phyloP scores from a whole-genome alignment of 139 green algal species.

The Chlorella sp. region DNA sequence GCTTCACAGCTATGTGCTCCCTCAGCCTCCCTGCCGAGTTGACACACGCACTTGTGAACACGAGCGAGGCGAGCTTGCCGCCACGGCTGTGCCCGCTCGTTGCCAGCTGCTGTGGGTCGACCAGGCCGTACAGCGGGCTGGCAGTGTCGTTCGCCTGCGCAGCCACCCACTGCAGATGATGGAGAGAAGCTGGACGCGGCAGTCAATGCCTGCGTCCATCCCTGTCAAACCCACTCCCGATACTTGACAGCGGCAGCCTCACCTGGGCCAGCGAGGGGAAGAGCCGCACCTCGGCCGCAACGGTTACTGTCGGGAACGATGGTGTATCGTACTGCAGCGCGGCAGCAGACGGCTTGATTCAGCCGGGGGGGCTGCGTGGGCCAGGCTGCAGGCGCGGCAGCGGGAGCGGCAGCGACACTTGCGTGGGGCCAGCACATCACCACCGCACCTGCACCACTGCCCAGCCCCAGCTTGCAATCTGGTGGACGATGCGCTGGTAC shows the following conservation, averaged over 20 bases:
- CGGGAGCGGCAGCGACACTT: too few relatives aligned
- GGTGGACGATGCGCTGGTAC: conserved; percentile 50
- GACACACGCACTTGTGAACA: conserved; percentile 39
- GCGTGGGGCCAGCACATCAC: too few relatives aligned
- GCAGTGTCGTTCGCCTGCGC: background rate
- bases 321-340: conserved; percentile 52
- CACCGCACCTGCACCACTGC: conserved; percentile 29
- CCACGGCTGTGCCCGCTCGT: conserved; percentile 67
- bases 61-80: conserved; percentile 67
- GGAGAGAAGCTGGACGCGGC: background rate
- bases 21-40: too few relatives aligned
- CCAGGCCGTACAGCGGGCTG: conserved; percentile 15
- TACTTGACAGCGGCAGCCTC: background rate
- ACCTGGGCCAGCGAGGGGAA: background rate
- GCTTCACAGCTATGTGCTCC: background rate
- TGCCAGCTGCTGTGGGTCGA: conserved; percentile 34
- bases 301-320: background rate
- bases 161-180: conserved; percentile 23
- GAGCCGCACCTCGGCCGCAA: background rate
- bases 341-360: too few relatives aligned
- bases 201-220: background rate
- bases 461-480: conserved; percentile 54
- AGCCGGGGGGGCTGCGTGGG: too few relatives aligned
- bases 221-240: background rate
- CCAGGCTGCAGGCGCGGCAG: too few relatives aligned